Percentiles rank a stretch among this genome's conserved stretches.
Evolutionary conservation across 768 basidiomycete species (phyloP).

Genomic region (Inosperma sp.): DNA sequence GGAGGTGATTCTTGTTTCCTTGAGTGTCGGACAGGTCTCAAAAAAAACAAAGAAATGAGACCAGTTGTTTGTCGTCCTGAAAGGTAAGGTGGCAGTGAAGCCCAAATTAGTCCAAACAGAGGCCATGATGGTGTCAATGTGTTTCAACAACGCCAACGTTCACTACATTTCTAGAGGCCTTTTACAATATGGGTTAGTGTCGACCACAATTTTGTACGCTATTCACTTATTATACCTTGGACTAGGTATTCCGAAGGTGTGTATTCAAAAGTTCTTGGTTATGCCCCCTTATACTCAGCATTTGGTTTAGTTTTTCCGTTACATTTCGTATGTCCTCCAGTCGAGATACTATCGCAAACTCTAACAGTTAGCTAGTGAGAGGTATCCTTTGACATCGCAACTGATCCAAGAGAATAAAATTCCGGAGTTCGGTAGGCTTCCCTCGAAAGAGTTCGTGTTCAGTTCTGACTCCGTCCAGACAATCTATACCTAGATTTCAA

Average conservation of each 20-base stretch:
- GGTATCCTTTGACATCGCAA: slow-evolving; percentile 97
- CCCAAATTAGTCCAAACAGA: no score
- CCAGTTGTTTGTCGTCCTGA: no score
- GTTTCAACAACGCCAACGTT: no score
- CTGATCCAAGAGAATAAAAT: slow-evolving; percentile 98
- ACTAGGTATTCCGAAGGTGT: slow-evolving; percentile 57
- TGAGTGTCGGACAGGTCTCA: no score
- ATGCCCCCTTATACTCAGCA: background rate
- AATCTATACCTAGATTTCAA: slow-evolving; percentile 95
- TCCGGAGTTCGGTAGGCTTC: slow-evolving; percentile 84
- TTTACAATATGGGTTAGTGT: slow-evolving; percentile 22
- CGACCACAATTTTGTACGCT: background rate
- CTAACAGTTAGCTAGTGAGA: slow-evolving; percentile 54
- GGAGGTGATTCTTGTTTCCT: no score
- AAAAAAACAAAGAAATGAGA: no score
- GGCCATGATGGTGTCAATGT: no score
- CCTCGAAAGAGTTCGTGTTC: background rate
- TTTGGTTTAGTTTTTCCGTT: slow-evolving; percentile 83
- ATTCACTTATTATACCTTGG: background rate
- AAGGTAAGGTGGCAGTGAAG: no score
- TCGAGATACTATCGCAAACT: background rate
- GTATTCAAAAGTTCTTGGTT: slow-evolving; percentile 1
- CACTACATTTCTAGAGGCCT: background rate
- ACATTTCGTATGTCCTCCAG: slow-evolving; percentile 68
- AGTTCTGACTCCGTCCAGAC: slow-evolving; percentile 40